Percentiles rank a stretch among this genome's conserved stretches.
phyloP scores from a whole-genome alignment of 2,329 filamentous ascomycete species.

The Gnomoniopsis sp. region DNA sequence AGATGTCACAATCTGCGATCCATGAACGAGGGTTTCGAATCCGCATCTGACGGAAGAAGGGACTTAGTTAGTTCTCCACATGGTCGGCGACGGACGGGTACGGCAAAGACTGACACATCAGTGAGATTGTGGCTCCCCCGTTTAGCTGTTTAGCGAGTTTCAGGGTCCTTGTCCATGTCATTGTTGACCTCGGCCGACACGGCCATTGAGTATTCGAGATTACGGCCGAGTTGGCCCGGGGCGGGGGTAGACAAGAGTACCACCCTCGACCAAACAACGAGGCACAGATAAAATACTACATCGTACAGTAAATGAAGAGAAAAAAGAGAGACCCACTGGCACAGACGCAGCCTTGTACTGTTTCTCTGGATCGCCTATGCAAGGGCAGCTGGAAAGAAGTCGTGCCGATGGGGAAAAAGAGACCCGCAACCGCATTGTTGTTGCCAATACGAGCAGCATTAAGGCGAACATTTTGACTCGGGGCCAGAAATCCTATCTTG shows the following conservation, averaged over 20 bases:
- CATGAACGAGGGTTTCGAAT: not conserved
- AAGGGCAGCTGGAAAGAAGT: not conserved
- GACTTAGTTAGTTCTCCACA: not conserved
- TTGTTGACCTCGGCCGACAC: slow-evolving; percentile 26
- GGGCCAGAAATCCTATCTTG: not conserved
- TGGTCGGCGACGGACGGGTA: slow-evolving; percentile 8
- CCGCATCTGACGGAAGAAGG: not conserved
- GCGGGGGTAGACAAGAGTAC: no score
- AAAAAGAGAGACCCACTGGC: not conserved
- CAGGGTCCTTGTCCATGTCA: slow-evolving; percentile 40
- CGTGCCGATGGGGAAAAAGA: not conserved
- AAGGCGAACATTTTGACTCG: not conserved
- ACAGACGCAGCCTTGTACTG: not conserved
- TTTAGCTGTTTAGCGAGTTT: slow-evolving; percentile 52
- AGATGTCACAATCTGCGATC: not conserved
- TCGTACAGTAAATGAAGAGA: no score
- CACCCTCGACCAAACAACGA: no score
- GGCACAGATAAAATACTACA: no score
- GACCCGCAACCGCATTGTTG: no score
- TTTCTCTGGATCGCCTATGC: slow-evolving; percentile 5
- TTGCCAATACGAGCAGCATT: not conserved
- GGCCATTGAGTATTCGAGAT: slow-evolving; percentile 4
- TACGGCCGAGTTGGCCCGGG: no score
- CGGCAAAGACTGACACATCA: slow-evolving; percentile 41
- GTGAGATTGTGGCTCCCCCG: slow-evolving; percentile 45